A percentile compares a stretch with the other conserved stretches of the same genome.
These are phyloP conservation scores for Stephanodiscus triporus DNA, from an alignment of 108 stramenopile genomes.

Conservation along the genomic window DNA sequence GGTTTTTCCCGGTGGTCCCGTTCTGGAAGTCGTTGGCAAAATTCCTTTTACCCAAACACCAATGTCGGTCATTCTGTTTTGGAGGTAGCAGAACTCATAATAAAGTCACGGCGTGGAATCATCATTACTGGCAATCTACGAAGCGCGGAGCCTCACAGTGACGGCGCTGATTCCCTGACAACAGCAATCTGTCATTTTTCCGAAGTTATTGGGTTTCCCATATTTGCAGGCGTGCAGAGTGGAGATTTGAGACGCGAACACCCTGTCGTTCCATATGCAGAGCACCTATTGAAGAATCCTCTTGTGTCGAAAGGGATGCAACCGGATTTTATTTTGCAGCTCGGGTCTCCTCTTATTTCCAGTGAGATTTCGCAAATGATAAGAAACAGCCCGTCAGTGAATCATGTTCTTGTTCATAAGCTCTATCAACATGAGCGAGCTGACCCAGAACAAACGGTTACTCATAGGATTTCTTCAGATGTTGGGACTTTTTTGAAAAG, in stretches of 20 bases:
- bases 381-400: conserved; percentile 24
- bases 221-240: conserved; percentile 76
- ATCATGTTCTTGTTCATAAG: conserved; percentile 75
- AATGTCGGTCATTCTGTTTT: conserved; percentile 34
- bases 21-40: conserved; percentile 56
- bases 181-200: conserved; percentile 69
- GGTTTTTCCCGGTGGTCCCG: conserved; percentile 71
- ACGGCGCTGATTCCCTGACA: conserved; percentile 37
- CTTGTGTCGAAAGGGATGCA: conserved; percentile 57
- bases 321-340: conserved; percentile 87
- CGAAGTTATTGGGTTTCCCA: conserved; percentile 66
- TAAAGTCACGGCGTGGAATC: conserved; percentile 69
- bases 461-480: conserved; percentile 64
- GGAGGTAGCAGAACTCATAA: conserved; percentile 56
- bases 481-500: conserved; percentile 53
- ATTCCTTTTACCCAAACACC: conserved; percentile 16
- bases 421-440: conserved; percentile 63
- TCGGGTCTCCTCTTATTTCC: conserved; percentile 85
- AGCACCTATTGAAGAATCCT: conserved; percentile 79
- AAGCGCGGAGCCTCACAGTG: conserved; percentile 2
- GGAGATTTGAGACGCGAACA: conserved; percentile 62
- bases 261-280: conserved; percentile 77
- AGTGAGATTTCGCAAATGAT: conserved; percentile 75
- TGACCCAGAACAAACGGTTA: conserved; percentile 73
- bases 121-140: conserved; percentile 83